Conservation (phyloP, 2,329 filamentous ascomycete genomes). For the Epichloe baconii region DNA sequence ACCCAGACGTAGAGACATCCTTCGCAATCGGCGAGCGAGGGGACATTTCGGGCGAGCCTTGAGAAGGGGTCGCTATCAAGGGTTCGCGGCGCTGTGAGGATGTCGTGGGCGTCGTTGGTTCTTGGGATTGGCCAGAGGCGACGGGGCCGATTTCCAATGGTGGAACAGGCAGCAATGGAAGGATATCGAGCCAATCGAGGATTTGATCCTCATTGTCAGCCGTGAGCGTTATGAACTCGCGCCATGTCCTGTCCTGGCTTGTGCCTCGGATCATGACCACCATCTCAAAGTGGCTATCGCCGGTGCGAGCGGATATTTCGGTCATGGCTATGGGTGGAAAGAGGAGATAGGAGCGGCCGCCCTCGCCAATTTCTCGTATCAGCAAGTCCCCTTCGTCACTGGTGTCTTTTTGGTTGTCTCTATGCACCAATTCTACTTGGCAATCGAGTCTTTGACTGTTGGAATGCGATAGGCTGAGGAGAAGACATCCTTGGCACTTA, state of each 20-base stretch:
- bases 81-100: conserved; percentile 21
- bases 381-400: conserved; percentile 71
- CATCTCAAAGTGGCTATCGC: conserved; percentile 57
- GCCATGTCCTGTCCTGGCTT: conserved; percentile 57
- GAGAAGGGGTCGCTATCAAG: neutral
- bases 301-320: conserved; percentile 66
- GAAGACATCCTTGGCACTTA: conserved; percentile 83
- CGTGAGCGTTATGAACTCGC: conserved; percentile 66
- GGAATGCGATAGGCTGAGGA: conserved; percentile 76
- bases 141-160: conserved; percentile 20
- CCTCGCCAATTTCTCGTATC: conserved; percentile 75
- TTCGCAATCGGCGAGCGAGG: conserved; percentile 11
- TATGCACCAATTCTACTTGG: conserved; percentile 72
- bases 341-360: conserved; percentile 63
- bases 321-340: conserved; percentile 74
- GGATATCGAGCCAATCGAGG: conserved; percentile 75
- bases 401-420: conserved; percentile 61
- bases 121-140: conserved; percentile 19
- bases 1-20: conserved; percentile 5
- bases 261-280: conserved; percentile 76
- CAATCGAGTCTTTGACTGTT: conserved; percentile 84
- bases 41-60: conserved; percentile 14
- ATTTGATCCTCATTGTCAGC: conserved; percentile 66
- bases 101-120: conserved; percentile 9
- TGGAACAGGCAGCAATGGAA: conserved; percentile 42